Base-by-base conservation (phyloP, 371 early-diverging fungal genomes). In the Rhizopus arrhizus region DNA sequence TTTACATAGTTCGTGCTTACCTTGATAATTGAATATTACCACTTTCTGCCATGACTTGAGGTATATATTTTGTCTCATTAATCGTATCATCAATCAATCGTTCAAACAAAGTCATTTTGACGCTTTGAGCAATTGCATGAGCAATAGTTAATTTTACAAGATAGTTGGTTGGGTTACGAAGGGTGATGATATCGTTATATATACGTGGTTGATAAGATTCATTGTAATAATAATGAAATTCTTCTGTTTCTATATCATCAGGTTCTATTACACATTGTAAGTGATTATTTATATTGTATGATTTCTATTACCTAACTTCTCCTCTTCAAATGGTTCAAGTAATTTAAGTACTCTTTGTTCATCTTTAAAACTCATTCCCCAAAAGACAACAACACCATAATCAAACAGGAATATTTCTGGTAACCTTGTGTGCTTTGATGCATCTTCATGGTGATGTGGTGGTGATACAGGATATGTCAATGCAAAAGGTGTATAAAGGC, bases 381-480 rank as follows among this genome's bases (percentile, higher is more conserved):
- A 98, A 65, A 95, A 87, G 2, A 97, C 97, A 7, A 93, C 87
- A 3, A 95, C 96, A 36, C 98, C 96, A 64, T 96, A 96, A 67
- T 96, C 96, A 68, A 96, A 97, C 49, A 91, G 73, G 58, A 92
- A 92, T 52, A 92, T 78, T 66, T 92, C 91, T 32, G 22, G 90
- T 89, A 31, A 85, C 85, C 54, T 70, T 77, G 54, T 84, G 84
- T 10, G 76, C 56, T 13, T 11, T 36, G 8, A 7, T 10, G 33
- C 38, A 53, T 34, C 47, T 42, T 10, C 49, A 55, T 31, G n/a
- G 7, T 10, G 12, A 40, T 40, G 40, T 7, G 53, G 40, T 13
- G 53, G 47, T 4, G 55, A 55, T 13, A 35, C 62, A 9, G 54
- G 15, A 13, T 40, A 38, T 6, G 12, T 15, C 58, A 56, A 31